A percentile compares a stretch with the other conserved stretches of the same genome.
Evolutionary conservation across 805 yeast species (phyloP).

Genomic region (Isabelozyma pseudorhagii): DNA sequence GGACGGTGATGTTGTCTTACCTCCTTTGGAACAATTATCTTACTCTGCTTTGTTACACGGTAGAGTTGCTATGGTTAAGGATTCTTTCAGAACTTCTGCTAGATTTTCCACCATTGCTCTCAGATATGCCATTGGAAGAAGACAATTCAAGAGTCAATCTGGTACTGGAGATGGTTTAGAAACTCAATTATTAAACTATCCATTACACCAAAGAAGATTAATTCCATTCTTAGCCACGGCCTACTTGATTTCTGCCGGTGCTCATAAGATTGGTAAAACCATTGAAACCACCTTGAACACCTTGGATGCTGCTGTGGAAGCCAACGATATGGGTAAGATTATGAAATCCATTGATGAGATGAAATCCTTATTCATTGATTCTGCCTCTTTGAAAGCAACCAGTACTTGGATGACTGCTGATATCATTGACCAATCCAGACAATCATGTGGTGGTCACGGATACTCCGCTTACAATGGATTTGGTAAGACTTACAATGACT

Average conservation of each 20-base stretch:
- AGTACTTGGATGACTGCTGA: slow-evolving; percentile 44
- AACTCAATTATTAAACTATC: slow-evolving; percentile 42
- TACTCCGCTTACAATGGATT: slow-evolving; percentile 44
- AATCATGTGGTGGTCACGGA: slow-evolving; percentile 49
- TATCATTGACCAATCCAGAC: slow-evolving; percentile 40
- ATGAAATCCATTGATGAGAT: slow-evolving; percentile 31
- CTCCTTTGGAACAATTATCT: slow-evolving; percentile 45
- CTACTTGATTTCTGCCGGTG: slow-evolving; percentile 36
- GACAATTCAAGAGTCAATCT: slow-evolving; percentile 36
- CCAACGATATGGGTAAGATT: slow-evolving; percentile 28
- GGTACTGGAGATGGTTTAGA: slow-evolving; percentile 23
- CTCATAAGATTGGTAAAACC: slow-evolving; percentile 34
- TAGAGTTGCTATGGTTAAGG: slow-evolving; percentile 43
- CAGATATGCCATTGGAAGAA: slow-evolving; percentile 45
- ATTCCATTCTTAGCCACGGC: slow-evolving; percentile 42
- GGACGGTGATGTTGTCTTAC: slow-evolving; percentile 38
- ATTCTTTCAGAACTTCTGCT: slow-evolving; percentile 41
- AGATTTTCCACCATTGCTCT: slow-evolving; percentile 42
- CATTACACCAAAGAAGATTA: slow-evolving; percentile 45
- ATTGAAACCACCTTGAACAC: slow-evolving; percentile 25
- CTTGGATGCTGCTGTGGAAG: slow-evolving; percentile 36
- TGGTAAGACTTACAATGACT: slow-evolving; percentile 43
- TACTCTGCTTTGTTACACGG: slow-evolving; percentile 44
- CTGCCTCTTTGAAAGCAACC: slow-evolving; percentile 44
- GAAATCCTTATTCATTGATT: slow-evolving; percentile 42